Percentiles rank a stretch among this genome's conserved stretches.
Conservation (phyloP, 495 filamentous ascomycete genomes). For the Hypoxylon trugodes region DNA sequence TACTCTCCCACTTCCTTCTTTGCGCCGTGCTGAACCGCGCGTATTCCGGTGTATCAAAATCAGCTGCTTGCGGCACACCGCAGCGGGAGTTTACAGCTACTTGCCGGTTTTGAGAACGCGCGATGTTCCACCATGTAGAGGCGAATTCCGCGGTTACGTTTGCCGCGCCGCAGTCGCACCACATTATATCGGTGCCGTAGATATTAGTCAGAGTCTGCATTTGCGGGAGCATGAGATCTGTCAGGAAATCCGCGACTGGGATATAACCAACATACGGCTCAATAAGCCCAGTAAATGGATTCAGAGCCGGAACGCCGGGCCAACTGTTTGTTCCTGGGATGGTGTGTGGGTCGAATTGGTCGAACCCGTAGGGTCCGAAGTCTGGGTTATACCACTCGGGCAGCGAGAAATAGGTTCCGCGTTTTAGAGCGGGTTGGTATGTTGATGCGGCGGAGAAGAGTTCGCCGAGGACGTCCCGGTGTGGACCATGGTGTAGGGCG, state of each 20-base stretch:
- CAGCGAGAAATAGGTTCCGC: conserved; percentile 62
- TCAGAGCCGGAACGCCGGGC: conserved; percentile 51
- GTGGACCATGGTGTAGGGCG: conserved; percentile 55
- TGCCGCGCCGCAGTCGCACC: conserved; percentile 63
- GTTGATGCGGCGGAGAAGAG: conserved; percentile 59
- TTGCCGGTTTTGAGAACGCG: conserved; percentile 50
- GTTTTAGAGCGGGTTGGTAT: conserved; percentile 59
- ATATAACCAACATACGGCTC: conserved; percentile 61
- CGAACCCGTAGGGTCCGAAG: conserved; percentile 55
- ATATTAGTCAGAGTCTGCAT: conserved; percentile 58
- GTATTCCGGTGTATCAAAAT: conserved; percentile 65
- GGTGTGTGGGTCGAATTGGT: conserved; percentile 5
- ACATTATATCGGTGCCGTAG: conserved; percentile 64
- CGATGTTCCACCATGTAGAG: conserved; percentile 55
- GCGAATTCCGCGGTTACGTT: conserved; percentile 61
- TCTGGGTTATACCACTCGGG: conserved; percentile 67
- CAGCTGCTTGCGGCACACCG: conserved; percentile 53
- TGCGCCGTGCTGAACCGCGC: conserved; percentile 56
- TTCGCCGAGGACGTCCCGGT: conserved; percentile 56
- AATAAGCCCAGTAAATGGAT: conserved; percentile 58
- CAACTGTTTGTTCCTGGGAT: conserved; percentile 31
- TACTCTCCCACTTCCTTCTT: conserved; percentile 64
- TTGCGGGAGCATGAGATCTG: conserved; percentile 59
- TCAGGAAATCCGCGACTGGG: conserved; percentile 56
- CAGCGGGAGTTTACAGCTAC: conserved; percentile 63